A percentile compares a stretch with the other conserved stretches of the same genome.
Conservation (phyloP, 352 stramenopile genomes). For the Phytophthora foliorum region DNA sequence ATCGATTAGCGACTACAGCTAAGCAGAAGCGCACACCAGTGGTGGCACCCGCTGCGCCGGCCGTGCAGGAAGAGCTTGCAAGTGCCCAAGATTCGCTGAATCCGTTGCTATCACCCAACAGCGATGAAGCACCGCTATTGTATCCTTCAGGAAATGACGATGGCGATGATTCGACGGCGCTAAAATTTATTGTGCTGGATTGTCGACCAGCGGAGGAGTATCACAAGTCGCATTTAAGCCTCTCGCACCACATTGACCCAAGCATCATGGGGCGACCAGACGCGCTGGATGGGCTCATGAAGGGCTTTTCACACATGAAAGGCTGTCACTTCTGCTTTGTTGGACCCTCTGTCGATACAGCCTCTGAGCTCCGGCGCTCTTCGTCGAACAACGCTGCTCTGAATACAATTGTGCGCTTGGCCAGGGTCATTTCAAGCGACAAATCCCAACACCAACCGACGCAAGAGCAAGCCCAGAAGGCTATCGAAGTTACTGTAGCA, state of each 20-base stretch:
- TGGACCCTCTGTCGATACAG: slow-evolving; percentile 55
- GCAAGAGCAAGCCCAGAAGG: slow-evolving; percentile 29
- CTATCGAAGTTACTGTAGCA: slow-evolving; percentile 19
- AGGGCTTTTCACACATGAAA: slow-evolving; percentile 89
- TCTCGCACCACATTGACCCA: slow-evolving; percentile 91
- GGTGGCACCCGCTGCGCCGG: slow-evolving; percentile 7
- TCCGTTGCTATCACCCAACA: slow-evolving; percentile 42
- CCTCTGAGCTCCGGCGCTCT: slow-evolving; percentile 31
- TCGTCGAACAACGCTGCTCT: slow-evolving; percentile 50
- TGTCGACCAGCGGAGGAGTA: slow-evolving; percentile 83
- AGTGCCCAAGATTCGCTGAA: slow-evolving; percentile 36
- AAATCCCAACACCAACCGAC: slow-evolving; percentile 29
- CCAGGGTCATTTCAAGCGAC: slow-evolving; percentile 71
- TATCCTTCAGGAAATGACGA: slow-evolving; percentile 30
- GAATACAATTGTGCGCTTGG: slow-evolving; percentile 65
- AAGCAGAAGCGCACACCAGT: slow-evolving; percentile 31
- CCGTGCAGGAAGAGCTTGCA: slow-evolving; percentile 15
- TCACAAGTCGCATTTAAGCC: slow-evolving; percentile 79
- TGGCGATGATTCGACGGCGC: slow-evolving; percentile 27
- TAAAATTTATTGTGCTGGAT: slow-evolving; percentile 86
- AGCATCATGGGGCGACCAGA: slow-evolving; percentile 78
- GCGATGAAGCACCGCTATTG: slow-evolving; percentile 15
- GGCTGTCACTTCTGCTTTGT: slow-evolving; percentile 92
- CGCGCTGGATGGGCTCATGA: slow-evolving; percentile 77
- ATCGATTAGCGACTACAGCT: slow-evolving; percentile 47